Evolutionary conservation across 2,329 filamentous ascomycete species (phyloP).

Genomic region (Chalaropsis thielavioides): DNA sequence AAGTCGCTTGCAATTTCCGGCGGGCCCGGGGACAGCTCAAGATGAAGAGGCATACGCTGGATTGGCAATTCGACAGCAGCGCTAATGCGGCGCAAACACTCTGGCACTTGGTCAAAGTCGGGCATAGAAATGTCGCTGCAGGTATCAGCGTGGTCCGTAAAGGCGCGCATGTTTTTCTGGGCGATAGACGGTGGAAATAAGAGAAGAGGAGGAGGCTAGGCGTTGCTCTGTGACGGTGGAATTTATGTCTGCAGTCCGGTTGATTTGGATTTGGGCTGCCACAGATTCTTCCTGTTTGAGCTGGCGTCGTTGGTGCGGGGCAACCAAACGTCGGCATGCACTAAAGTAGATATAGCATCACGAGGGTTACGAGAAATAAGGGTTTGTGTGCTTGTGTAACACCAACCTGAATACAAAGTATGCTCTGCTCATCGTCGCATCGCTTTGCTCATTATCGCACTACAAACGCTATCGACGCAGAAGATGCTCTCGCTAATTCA

Average conservation of each 20-base stretch:
- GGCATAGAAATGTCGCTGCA: neutral
- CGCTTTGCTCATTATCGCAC: neutral
- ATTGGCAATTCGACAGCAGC: neutral
- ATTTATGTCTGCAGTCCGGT: neutral
- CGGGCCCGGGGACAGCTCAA: neutral
- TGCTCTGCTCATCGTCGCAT: neutral
- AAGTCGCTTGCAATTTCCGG: neutral
- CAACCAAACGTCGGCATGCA: neutral
- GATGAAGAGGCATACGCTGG: neutral
- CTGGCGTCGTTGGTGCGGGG: neutral
- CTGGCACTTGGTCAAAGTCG: neutral
- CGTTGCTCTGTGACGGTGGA: neutral
- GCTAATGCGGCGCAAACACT: neutral
- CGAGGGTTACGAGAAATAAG: neutral
- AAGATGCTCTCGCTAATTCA: neutral
- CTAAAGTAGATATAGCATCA: neutral
- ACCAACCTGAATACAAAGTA: neutral
- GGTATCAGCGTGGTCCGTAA: neutral
- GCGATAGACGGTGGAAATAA: neutral
- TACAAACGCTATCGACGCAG: neutral
- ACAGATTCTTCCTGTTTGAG: too few relatives aligned
- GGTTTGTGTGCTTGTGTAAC: neutral
- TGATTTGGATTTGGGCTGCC: neutral
- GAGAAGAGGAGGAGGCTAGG: neutral
- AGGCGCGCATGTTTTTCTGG: neutral